Conservation (phyloP, 208 protist genomes). For the Sergeia podlipaevii region DNA sequence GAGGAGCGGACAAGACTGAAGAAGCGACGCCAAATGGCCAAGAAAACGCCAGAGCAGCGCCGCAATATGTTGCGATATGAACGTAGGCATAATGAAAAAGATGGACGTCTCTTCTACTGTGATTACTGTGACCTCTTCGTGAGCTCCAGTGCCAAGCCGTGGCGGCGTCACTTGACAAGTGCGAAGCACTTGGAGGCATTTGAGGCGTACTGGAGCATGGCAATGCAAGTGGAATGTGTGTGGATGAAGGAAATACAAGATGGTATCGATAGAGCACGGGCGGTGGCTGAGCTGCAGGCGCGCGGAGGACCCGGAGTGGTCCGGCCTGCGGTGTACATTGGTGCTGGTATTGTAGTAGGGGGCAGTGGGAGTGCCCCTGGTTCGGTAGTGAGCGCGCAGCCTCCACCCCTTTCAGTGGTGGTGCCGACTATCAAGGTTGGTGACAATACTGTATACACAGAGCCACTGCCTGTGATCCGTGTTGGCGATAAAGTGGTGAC, state of each 20-base stretch:
- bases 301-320: no score
- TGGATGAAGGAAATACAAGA: slow-evolving; percentile 47
- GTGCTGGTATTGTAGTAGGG: no score
- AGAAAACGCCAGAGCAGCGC: slow-evolving; percentile 62
- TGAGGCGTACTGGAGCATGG: slow-evolving; percentile 64
- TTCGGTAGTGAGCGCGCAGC: no score
- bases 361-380: no score
- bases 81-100: slow-evolving; percentile 79
- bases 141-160: slow-evolving; percentile 36
- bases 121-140: slow-evolving; percentile 88
- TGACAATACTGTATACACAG: no score
- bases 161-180: slow-evolving; percentile 47
- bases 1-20: slow-evolving; percentile 39
- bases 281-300: slow-evolving; percentile 11
- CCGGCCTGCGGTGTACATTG: no score
- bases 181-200: slow-evolving; percentile 57
- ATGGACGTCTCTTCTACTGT: slow-evolving; percentile 75
- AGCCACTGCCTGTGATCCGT: no score
- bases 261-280: slow-evolving; percentile 29
- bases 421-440: no score
- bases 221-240: slow-evolving; percentile 39
- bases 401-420: no score
- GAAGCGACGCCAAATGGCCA: slow-evolving; percentile 27
- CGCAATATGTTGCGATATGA: slow-evolving; percentile 49
- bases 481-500: no score